These are phyloP conservation scores for Fraxinus quadrangulata DNA, from an alignment of 257 asterid species.

Conservation along the genomic window DNA sequence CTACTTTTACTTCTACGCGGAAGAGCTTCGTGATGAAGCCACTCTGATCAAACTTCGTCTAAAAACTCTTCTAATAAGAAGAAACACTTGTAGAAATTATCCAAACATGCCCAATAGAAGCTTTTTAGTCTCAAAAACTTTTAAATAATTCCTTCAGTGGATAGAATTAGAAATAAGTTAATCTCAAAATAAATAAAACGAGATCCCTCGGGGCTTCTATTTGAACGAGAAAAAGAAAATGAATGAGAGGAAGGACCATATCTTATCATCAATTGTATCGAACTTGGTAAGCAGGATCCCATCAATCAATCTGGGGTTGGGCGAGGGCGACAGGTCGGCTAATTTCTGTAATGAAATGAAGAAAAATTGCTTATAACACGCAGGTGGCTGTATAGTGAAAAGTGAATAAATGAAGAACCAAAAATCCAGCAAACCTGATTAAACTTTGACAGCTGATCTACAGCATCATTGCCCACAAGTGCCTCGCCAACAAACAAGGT, in stretches of 20 bases:
- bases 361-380: neutral
- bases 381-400: neutral
- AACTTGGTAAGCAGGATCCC: conserved; percentile 95
- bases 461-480: conserved; percentile 95
- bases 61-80: no score
- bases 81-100: no score
- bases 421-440: conserved; percentile 63
- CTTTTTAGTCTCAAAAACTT: no score
- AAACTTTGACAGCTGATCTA: conserved; percentile 87
- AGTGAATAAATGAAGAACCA: neutral
- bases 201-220: neutral
- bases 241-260: conserved; percentile 18
- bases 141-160: no score
- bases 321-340: conserved; percentile 86
- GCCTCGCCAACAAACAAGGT: conserved; percentile 97
- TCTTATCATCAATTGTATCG: conserved; percentile 97
- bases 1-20: no score
- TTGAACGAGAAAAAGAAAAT: neutral
- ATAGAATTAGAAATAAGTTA: no score
- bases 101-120: no score
- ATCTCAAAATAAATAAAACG: no score
- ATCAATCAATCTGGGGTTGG: conserved; percentile 82
- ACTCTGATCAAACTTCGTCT: no score
- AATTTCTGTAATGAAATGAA: conserved; percentile 60
- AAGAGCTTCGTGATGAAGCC: no score